These are phyloP conservation scores for Cyberlindnera bimundalis DNA, from an alignment of 805 yeast genomes.

Conservation along the genomic window DNA sequence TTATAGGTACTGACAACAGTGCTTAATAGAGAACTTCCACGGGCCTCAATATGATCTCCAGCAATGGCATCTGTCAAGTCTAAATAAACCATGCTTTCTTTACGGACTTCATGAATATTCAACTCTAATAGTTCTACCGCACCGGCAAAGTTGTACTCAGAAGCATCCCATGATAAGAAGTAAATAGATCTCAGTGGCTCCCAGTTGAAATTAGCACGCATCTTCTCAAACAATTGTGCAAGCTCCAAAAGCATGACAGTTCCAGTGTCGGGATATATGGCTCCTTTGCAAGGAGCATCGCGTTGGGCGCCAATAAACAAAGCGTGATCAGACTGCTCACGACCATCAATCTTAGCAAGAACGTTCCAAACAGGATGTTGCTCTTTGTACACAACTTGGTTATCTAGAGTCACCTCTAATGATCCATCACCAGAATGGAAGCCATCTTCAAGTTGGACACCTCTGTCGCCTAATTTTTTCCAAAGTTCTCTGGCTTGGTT, in stretches of 20 bases:
- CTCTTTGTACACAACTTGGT: conserved; percentile 26
- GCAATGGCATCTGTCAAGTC: conserved; percentile 68
- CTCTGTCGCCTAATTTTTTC: conserved; percentile 18
- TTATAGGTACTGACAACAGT: conserved; percentile 23
- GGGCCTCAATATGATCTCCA: conserved; percentile 48
- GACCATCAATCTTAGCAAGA: conserved; percentile 71
- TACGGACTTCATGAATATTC: conserved; percentile 47
- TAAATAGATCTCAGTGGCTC: conserved; percentile 76
- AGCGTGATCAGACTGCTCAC: conserved; percentile 73
- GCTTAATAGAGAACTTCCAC: conserved; percentile 29
- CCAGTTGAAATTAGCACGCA: conserved; percentile 71
- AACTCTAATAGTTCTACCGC: conserved; percentile 72
- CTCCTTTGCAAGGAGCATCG: conserved; percentile 76
- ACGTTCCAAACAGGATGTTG: conserved; percentile 76
- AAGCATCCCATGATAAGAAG: conserved; percentile 81
- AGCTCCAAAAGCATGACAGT: conserved; percentile 70
- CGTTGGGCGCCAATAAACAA: conserved; percentile 80
- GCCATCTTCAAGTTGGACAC: conserved; percentile 16
- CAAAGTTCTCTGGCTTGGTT: conserved; percentile 53
- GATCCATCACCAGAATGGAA: conserved; percentile 24
- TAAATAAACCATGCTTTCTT: conserved; percentile 65
- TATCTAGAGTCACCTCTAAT: conserved; percentile 22
- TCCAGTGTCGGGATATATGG: conserved; percentile 68
- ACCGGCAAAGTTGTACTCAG: conserved; percentile 79
- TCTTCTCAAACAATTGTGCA: conserved; percentile 59